Evolutionary conservation across 257 asterid species (phyloP).

Genomic region (Lycium ferocissimum): DNA sequence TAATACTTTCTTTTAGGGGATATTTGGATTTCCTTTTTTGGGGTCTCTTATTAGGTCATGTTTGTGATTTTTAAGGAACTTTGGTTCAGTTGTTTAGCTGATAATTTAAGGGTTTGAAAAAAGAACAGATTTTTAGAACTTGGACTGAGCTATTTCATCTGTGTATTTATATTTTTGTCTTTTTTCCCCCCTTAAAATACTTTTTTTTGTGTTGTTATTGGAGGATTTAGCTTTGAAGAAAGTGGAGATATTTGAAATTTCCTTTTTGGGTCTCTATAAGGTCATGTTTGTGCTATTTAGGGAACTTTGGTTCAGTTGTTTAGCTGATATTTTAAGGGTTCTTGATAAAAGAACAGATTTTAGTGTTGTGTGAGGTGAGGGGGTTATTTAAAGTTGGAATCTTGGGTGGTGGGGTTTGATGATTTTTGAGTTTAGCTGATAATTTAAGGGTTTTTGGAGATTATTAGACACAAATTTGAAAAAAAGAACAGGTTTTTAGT

Average conservation of each 20-base stretch:
- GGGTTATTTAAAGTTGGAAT: conserved; percentile 3
- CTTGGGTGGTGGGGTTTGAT: background rate
- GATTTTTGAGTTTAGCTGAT: conserved; percentile 2
- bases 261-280: conserved; percentile 9
- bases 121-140: background rate
- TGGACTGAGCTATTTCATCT: background rate
- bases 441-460: too few species aligned
- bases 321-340: conserved; percentile 11
- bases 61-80: background rate
- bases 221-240: background rate
- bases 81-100: background rate
- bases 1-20: background rate
- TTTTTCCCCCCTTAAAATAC: background rate
- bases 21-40: background rate
- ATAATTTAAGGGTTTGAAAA: background rate
- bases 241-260: background rate
- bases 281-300: conserved; percentile 7
- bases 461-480: too few species aligned
- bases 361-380: conserved; percentile 14
- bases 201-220: background rate
- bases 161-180: background rate
- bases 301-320: conserved; percentile 18
- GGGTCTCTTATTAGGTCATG: conserved; percentile 6
- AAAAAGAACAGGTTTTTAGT: too few species aligned
- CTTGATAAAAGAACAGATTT: background rate